Base-by-base conservation (phyloP, 2,329 filamentous ascomycete genomes). In the Botrytis hyacinthi region DNA sequence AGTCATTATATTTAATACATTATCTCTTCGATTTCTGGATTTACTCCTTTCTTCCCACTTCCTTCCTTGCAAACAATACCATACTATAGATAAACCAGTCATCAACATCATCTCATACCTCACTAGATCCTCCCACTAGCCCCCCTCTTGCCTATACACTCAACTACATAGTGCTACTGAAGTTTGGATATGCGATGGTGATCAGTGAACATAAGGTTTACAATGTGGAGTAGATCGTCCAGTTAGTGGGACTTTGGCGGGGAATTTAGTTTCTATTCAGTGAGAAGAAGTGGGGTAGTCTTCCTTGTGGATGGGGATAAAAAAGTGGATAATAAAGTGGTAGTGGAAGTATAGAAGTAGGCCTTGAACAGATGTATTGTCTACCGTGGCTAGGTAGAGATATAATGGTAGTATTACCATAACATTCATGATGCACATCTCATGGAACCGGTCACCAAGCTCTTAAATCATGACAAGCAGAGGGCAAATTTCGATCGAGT, bases 21-120 rank as follows among this genome's bases (percentile, higher is more conserved):
- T 22, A 48, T 48, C 46, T 48, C 20, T 12, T 48, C 20, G 20
- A 26, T 9, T 22, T 22, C 44, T 46, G 0, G 8, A 9, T 22
- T 4, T 22, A 1, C 7, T 46, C 26, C 0, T 4, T 48, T 9
- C 3, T 2, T 12, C 12, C 4, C 12, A 26, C 14, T 14, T 51
- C 26, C 48, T 29, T 18, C n/a, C 51, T 18, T 29, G n/a, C n/a
- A 9, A 29, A 16, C n/a, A 29, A 29, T 7, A 57, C 2, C 14
- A 57, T 18, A 18, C n/a, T 18, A 29, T 57, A 18, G 29, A 29
- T 4, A 29, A 29, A 57, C 16, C n/a, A 57, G n/a, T 18, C 22
- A 29, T 54, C 26, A 54, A n/a, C 26, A 54, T n/a, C 14, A 54
- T 51, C 14, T 29, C 51, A 7, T 3, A 29, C 51, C 51, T 9